Evolutionary conservation across 2,329 filamentous ascomycete species (phyloP), one percentile per base, ranked within the genome.

Genomic region (Calonectria fujianensis): DNA sequence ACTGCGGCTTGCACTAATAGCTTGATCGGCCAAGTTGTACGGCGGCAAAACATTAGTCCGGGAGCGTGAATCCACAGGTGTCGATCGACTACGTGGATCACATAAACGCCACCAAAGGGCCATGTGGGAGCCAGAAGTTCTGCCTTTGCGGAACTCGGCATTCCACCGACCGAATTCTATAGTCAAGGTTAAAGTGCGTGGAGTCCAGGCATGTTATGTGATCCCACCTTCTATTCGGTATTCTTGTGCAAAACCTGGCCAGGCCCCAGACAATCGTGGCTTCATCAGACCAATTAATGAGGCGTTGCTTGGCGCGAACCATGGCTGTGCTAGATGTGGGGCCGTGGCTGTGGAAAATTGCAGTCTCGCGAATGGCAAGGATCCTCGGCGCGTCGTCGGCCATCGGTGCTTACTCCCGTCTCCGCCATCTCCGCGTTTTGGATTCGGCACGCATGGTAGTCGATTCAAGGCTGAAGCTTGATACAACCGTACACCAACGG

Each of bases 1-100:
- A 63, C 57, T 16, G 10, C 14, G 35, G 27, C 57, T 16, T 41
- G n/a, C 39, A 16, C 24, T 39, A 41, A 63, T 41, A 63, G 7
- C 13, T 61, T 14, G 18, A n/a, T 35, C 29, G 2, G 8, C 18
- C 18, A 35, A 54, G 18, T 31, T 41, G 10, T 5, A 39, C 9
- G 57, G 11, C 57, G 57, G 57, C 35, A 39, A 63, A 63, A 63
- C 37, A 63, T 41, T 63, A 29, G 24, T 63, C 37, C 57, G 57
- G 27, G 27, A 5, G 10, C 24, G 14, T 5, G 3, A 41, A 5
- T 31, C 57, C 24, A 63, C 57, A 4, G 41, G n/a, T 41, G 24
- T 27, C 2, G 14, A 29, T 61, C n/a, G 9, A 29, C n/a, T 20
- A 6, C n/a, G 20, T 63, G 35, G 57, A 41, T 41, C 24, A 8